phyloP scores from a whole-genome alignment of 352 stramenopile species.

The Phytophthora lateralis region DNA sequence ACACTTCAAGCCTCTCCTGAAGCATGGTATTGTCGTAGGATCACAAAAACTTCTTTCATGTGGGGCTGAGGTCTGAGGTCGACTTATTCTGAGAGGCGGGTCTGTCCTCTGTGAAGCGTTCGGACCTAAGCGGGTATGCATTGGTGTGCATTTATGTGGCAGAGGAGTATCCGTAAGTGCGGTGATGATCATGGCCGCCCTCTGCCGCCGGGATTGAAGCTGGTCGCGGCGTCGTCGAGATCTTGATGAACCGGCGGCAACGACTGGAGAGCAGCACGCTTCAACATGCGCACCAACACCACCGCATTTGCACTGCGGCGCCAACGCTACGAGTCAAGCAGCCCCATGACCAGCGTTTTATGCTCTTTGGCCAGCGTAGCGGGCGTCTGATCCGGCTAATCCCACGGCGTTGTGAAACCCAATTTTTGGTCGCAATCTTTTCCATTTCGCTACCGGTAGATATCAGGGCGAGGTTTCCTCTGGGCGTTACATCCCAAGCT shows the following conservation, averaged over 20 bases:
- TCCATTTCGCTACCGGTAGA: slow-evolving; percentile 6
- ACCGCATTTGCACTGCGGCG: no score
- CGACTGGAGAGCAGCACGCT: no score
- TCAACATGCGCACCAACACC: no score
- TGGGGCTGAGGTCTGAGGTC: no score
- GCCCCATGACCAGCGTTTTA: background rate
- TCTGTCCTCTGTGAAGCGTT: no score
- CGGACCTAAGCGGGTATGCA: slow-evolving; percentile 21
- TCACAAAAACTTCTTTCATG: no score
- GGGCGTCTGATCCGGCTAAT: background rate
- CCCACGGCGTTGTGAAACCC: slow-evolving; percentile 19
- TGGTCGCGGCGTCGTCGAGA: background rate
- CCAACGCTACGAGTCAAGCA: no score
- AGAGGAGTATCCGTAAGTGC: background rate
- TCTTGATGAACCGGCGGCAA: slow-evolving; percentile 1
- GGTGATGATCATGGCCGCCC: background rate
- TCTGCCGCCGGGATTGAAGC: background rate
- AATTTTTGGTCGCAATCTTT: slow-evolving; percentile 27
- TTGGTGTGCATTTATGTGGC: background rate
- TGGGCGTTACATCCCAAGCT: slow-evolving; percentile 11
- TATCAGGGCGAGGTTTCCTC: background rate
- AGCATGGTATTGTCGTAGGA: no score
- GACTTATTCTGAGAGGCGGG: no score
- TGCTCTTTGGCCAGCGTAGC: background rate
- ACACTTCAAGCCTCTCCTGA: no score